Evolutionary conservation across 768 basidiomycete species (phyloP).

Genomic region (Mycena metata): DNA sequence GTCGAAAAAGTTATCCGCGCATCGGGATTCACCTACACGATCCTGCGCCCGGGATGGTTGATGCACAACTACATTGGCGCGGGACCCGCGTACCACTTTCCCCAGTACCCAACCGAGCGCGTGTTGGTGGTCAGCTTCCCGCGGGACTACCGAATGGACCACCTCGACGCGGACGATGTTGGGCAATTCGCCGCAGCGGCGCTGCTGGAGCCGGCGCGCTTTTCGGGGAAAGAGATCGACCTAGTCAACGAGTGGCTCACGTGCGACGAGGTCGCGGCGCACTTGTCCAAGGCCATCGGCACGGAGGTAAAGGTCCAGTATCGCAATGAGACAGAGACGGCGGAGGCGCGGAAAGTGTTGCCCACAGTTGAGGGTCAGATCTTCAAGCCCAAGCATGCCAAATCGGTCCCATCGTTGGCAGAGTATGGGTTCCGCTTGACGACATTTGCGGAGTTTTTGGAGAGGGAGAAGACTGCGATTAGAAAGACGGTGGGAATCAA

Average conservation of each 20-base stretch:
- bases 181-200: constrained; percentile 29
- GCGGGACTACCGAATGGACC: constrained; percentile 14
- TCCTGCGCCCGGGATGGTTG: constrained; percentile 33
- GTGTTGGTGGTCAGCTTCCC: constrained; percentile 30
- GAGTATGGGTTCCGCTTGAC: constrained; percentile 27
- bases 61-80: constrained; percentile 32
- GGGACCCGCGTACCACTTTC: constrained; percentile 20
- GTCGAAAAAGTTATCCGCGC: constrained; percentile 30
- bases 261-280: constrained; percentile 29
- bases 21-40: constrained; percentile 33
- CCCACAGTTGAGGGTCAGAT: constrained; percentile 27
- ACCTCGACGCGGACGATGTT: constrained; percentile 32
- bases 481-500: constrained; percentile 20
- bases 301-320: constrained; percentile 30
- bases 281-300: constrained; percentile 19
- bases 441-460: constrained; percentile 32
- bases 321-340: constrained; percentile 29
- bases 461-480: constrained; percentile 33
- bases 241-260: constrained; percentile 25
- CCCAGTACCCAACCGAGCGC: constrained; percentile 22
- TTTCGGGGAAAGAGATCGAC: constrained; percentile 23
- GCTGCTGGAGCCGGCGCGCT: constrained; percentile 24
- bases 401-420: constrained; percentile 6
- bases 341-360: constrained; percentile 10
- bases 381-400: background rate